Evolutionary conservation across 257 asterid genomes (phyloP).

Genomic region (Nicotiana sylvestris): DNA sequence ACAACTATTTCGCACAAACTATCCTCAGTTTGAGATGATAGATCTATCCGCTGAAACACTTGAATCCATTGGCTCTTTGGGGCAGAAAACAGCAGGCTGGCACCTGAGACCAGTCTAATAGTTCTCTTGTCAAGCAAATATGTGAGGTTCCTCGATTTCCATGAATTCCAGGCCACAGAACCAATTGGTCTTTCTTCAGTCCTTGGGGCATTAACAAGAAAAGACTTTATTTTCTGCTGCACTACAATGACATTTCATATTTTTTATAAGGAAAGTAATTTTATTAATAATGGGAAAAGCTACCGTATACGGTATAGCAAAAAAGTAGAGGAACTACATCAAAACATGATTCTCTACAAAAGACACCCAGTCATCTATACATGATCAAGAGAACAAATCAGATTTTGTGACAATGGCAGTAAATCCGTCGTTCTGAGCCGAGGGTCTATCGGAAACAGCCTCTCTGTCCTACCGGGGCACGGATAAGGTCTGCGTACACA

Average conservation of each 20-base stretch:
- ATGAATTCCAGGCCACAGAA: slow-evolving; percentile 42
- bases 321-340: too few species aligned
- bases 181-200: slow-evolving; percentile 46
- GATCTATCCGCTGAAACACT: slow-evolving; percentile 44
- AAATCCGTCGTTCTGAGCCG: too few species aligned
- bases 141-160: slow-evolving; percentile 64
- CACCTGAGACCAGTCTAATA: slow-evolving; percentile 70
- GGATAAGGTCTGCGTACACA: too few species aligned
- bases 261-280: too few species aligned
- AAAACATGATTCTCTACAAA: too few species aligned
- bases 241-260: background rate
- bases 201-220: slow-evolving; percentile 25
- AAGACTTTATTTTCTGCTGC: background rate
- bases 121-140: slow-evolving; percentile 80
- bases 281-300: too few species aligned
- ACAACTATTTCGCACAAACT: slow-evolving; percentile 47
- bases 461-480: too few species aligned
- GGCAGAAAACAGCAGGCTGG: slow-evolving; percentile 52
- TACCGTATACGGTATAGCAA: too few species aligned
- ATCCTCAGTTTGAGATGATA: slow-evolving; percentile 34
- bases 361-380: background rate
- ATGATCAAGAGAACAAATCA: background rate
- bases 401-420: background rate
- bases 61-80: slow-evolving; percentile 61
- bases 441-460: too few species aligned